phyloP scores from a whole-genome alignment of 441 rosid genomes.

The Gossypium trilobum region DNA sequence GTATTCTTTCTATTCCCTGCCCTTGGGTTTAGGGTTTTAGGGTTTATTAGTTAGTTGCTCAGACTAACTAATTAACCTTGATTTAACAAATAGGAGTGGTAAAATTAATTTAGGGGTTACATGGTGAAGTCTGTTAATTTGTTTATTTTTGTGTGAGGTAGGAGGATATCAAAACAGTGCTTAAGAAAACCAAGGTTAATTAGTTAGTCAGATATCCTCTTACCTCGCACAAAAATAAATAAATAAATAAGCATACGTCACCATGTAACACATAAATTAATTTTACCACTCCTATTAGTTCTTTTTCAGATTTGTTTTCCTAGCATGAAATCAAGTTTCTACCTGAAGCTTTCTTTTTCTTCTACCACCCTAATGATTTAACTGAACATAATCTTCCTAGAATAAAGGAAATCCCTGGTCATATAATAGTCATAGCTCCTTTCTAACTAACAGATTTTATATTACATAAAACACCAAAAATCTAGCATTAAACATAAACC shows the following conservation, averaged over 20 bases:
- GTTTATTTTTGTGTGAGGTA: neutral
- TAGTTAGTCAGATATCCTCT: neutral
- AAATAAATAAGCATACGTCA: neutral
- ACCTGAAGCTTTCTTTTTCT: neutral
- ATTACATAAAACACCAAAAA: neutral
- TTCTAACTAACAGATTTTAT: neutral
- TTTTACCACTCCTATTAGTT: neutral
- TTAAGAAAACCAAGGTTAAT: neutral
- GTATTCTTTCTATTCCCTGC: neutral
- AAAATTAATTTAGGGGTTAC: neutral
- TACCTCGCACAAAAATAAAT: neutral
- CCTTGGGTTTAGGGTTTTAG: no score
- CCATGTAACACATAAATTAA: neutral
- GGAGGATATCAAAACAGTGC: neutral
- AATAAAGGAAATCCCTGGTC: neutral
- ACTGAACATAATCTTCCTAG: neutral
- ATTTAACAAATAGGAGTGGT: neutral
- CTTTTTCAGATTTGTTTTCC: neutral
- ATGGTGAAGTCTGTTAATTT: neutral
- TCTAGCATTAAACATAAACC: neutral
- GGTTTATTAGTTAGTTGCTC: no score
- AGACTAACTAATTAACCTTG: no score
- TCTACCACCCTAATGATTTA: neutral
- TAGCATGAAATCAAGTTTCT: neutral
- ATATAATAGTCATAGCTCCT: neutral